These are phyloP conservation scores for Kalmusia sp. DNA, from an alignment of 2,329 filamentous ascomycete genomes.

Conservation along the genomic window DNA sequence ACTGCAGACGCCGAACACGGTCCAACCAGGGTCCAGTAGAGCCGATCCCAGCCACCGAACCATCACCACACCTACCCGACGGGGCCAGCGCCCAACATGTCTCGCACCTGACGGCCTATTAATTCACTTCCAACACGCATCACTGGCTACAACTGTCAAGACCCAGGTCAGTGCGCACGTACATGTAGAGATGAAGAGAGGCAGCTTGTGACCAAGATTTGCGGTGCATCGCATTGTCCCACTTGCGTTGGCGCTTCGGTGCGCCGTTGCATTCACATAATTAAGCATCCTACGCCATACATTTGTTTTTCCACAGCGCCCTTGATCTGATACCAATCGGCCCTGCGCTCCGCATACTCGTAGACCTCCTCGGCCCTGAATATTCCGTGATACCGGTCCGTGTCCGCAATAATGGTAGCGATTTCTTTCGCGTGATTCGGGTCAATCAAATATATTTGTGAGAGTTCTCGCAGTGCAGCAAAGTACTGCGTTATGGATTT, in stretches of 20 bases:
- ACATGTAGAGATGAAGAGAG: not conserved
- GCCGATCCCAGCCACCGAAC: not conserved
- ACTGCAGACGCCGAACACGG: not conserved
- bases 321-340: constrained; percentile 94
- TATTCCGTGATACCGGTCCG: constrained; percentile 86
- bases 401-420: constrained; percentile 92
- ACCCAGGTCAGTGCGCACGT: too few species aligned
- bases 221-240: not conserved
- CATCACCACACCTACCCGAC: not conserved
- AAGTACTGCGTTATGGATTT: constrained; percentile 88
- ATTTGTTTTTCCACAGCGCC: constrained; percentile 91
- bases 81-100: not conserved
- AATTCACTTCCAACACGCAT: too few species aligned
- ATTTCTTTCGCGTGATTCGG: constrained; percentile 89
- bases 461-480: constrained; percentile 86
- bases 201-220: too few species aligned
- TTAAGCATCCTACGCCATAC: constrained; percentile 88
- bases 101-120: not conserved
- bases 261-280: constrained; percentile 78
- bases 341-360: constrained; percentile 91
- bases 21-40: not conserved
- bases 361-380: constrained; percentile 97
- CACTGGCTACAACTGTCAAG: too few species aligned
- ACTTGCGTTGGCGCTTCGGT: too few species aligned
- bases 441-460: constrained; percentile 94